phyloP scores from a whole-genome alignment of 1,139 yeast genomes.

The Taiozyma sp. region DNA sequence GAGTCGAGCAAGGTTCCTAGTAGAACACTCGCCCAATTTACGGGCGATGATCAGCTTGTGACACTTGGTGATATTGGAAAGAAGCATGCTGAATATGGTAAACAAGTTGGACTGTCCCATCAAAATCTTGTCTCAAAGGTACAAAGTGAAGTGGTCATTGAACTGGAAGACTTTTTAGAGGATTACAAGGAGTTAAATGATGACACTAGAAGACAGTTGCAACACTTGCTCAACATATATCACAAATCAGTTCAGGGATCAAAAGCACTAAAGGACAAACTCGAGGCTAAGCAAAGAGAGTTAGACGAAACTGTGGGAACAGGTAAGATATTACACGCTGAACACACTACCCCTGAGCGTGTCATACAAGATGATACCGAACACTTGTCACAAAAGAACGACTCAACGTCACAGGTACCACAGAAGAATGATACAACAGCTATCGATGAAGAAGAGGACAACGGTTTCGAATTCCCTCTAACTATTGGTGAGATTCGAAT shows the following conservation, averaged over 20 bases:
- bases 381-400: background rate
- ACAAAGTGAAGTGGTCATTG: slow-evolving; percentile 11
- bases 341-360: background rate
- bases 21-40: background rate
- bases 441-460: slow-evolving; percentile 15
- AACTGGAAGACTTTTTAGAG: slow-evolving; percentile 19
- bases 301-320: slow-evolving; percentile 12
- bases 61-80: slow-evolving; percentile 7
- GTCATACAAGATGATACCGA: slow-evolving; percentile 4
- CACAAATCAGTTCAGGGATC: slow-evolving; percentile 7
- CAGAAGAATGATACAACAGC: slow-evolving; percentile 7
- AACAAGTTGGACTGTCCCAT: slow-evolving; percentile 4
- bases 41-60: background rate
- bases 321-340: background rate
- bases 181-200: slow-evolving; percentile 13
- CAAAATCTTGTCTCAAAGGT: slow-evolving; percentile 8
- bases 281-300: slow-evolving; percentile 9
- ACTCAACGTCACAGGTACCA: background rate
- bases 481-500: slow-evolving; percentile 17
- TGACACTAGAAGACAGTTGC: slow-evolving; percentile 7
- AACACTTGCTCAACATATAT: slow-evolving; percentile 10
- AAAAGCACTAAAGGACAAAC: slow-evolving; percentile 7
- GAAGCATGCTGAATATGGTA: slow-evolving; percentile 4
- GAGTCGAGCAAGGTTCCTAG: background rate
- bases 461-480: slow-evolving; percentile 22